Evolutionary conservation across 805 yeast species (phyloP).

Genomic region (Barnettozyma californica): DNA sequence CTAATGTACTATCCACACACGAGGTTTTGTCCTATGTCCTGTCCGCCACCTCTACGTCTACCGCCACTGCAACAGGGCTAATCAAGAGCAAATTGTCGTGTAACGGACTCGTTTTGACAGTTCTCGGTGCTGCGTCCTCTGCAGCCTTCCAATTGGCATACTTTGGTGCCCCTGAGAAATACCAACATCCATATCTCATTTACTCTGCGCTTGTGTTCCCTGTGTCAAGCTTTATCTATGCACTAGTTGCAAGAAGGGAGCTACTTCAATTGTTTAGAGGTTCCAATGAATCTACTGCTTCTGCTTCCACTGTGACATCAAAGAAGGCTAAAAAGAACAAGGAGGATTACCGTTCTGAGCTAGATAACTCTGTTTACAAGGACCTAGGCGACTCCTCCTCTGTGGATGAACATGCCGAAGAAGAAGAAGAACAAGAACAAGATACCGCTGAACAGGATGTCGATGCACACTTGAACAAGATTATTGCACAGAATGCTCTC

Average conservation of each 20-base stretch:
- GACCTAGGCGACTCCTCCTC: slow-evolving; percentile 31
- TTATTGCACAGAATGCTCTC: slow-evolving; percentile 29
- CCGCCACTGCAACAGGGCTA: slow-evolving; percentile 25
- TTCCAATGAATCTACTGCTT: slow-evolving; percentile 7
- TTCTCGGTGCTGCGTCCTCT: slow-evolving; percentile 45
- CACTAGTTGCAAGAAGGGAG: slow-evolving; percentile 7
- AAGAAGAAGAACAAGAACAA: slow-evolving; percentile 21
- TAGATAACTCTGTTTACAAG: slow-evolving; percentile 41
- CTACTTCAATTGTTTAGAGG: slow-evolving; percentile 7
- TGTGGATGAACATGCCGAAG: slow-evolving; percentile 11
- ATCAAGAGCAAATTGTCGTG: slow-evolving; percentile 16
- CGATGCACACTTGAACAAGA: slow-evolving; percentile 37
- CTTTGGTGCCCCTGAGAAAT: slow-evolving; percentile 45
- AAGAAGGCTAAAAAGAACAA: slow-evolving; percentile 10
- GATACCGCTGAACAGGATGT: slow-evolving; percentile 35
- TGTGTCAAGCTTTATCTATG: slow-evolving; percentile 14
- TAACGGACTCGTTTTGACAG: slow-evolving; percentile 24
- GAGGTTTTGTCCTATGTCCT: slow-evolving; percentile 29
- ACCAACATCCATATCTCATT: slow-evolving; percentile 68
- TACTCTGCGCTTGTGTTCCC: slow-evolving; percentile 34
- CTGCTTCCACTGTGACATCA: slow-evolving; percentile 4
- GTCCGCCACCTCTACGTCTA: slow-evolving; percentile 17
- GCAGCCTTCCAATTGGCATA: slow-evolving; percentile 51
- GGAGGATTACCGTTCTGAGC: slow-evolving; percentile 33
- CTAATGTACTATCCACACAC: slow-evolving; percentile 22